Conservation (phyloP, 2,329 filamentous ascomycete species). For the Penicillium thymicola region DNA sequence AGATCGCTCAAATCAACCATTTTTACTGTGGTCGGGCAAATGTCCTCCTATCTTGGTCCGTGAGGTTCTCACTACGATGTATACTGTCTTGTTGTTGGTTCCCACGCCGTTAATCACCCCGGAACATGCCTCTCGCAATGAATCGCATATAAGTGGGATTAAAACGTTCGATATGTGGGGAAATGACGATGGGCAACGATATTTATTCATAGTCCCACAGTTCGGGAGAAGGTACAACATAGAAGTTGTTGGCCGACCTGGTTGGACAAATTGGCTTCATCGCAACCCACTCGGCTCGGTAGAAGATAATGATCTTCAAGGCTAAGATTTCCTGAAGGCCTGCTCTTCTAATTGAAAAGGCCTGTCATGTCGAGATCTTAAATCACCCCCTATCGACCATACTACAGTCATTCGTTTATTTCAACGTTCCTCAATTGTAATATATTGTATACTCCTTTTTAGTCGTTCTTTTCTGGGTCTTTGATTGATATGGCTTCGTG, state of each 20-base stretch:
- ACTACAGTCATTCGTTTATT: slow-evolving; percentile 12
- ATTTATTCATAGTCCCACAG: slow-evolving; percentile 4
- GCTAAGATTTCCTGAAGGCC: not conserved
- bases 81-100: too few relatives aligned
- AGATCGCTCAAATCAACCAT: too few relatives aligned
- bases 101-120: too few relatives aligned
- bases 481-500: slow-evolving; percentile 9
- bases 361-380: not conserved
- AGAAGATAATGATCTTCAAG: slow-evolving; percentile 16
- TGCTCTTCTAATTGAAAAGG: not conserved
- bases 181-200: slow-evolving; percentile 4
- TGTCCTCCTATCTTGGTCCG: too few relatives aligned
- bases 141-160: not conserved
- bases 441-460: not conserved
- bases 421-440: not conserved
- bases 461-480: not conserved
- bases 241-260: not conserved
- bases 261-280: slow-evolving; percentile 6
- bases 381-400: not conserved
- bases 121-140: too few relatives aligned
- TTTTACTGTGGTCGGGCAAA: too few relatives aligned
- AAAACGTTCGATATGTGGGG: not conserved
- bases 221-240: too few relatives aligned
- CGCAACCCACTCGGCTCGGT: not conserved
- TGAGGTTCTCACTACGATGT: too few relatives aligned